Conservation (phyloP, 2,329 filamentous ascomycete genomes). For the Paecilomyces niveus region DNA sequence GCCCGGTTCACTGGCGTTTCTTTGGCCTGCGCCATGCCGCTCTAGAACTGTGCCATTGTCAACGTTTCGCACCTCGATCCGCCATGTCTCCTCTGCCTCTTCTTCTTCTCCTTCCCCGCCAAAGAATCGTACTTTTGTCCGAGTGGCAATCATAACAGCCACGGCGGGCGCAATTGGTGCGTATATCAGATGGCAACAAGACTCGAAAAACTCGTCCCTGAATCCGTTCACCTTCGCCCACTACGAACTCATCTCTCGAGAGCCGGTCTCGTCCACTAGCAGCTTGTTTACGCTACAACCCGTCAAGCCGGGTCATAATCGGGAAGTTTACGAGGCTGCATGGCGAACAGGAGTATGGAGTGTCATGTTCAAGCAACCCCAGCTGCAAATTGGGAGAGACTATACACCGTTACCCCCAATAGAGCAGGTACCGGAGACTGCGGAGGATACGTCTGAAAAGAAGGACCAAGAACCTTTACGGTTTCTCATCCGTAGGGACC, state of each 20-base stretch:
- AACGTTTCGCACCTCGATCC: slow-evolving; percentile 10
- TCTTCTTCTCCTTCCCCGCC: slow-evolving; percentile 14
- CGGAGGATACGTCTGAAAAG: background rate
- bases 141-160: slow-evolving; percentile 24
- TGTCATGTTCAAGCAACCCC: slow-evolving; percentile 88
- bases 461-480: slow-evolving; percentile 46
- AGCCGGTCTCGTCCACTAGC: slow-evolving; percentile 40
- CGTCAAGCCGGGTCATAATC: slow-evolving; percentile 22
- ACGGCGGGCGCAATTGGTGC: slow-evolving; percentile 30
- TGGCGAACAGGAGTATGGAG: slow-evolving; percentile 70
- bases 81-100: slow-evolving; percentile 15
- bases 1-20: slow-evolving; percentile 11
- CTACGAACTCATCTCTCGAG: slow-evolving; percentile 35
- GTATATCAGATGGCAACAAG: slow-evolving; percentile 25
- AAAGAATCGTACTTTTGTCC: slow-evolving; percentile 25
- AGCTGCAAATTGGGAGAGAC: slow-evolving; percentile 81
- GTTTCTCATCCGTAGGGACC: slow-evolving; percentile 72
- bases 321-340: slow-evolving; percentile 36
- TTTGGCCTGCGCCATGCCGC: slow-evolving; percentile 7
- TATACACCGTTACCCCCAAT: slow-evolving; percentile 80
- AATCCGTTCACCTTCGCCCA: slow-evolving; percentile 33
- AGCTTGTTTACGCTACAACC: slow-evolving; percentile 40
- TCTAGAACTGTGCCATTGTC: slow-evolving; percentile 8
- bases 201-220: slow-evolving; percentile 17
- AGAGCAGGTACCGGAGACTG: slow-evolving; percentile 8